phyloP scores from a whole-genome alignment of 2,329 filamentous ascomycete genomes.

The Clarireedia monteithiana region DNA sequence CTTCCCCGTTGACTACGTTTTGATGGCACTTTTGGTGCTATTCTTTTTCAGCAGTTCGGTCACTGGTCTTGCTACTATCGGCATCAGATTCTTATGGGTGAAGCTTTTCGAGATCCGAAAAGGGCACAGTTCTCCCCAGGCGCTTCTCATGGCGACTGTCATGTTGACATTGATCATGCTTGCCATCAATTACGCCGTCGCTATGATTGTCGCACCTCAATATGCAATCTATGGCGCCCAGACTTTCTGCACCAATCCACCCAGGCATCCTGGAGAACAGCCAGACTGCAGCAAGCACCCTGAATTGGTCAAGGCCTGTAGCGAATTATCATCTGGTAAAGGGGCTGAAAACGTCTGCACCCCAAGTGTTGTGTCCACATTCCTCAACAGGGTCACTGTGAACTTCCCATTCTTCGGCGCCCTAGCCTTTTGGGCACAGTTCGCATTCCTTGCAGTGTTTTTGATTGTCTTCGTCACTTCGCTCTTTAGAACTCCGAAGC shows the following conservation, averaged over 20 bases:
- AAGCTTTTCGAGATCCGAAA: conserved; percentile 85
- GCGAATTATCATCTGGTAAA: conserved; percentile 63
- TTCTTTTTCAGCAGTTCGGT: conserved; percentile 87
- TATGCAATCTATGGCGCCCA: conserved; percentile 93
- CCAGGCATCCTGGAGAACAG: conserved; percentile 52
- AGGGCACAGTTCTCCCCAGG: conserved; percentile 84
- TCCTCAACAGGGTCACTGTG: conserved; percentile 84
- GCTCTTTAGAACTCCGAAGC: conserved; percentile 69
- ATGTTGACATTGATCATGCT: conserved; percentile 84
- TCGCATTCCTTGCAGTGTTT: conserved; percentile 80
- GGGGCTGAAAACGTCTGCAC: conserved; percentile 79
- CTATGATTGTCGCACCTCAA: conserved; percentile 91
- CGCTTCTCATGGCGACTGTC: conserved; percentile 81
- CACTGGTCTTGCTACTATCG: conserved; percentile 75
- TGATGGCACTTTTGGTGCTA: conserved; percentile 78
- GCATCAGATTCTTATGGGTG: conserved; percentile 95
- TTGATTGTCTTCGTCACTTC: conserved; percentile 72
- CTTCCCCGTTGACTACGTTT: conserved; percentile 86
- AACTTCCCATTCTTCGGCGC: conserved; percentile 94
- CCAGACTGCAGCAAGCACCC: conserved; percentile 68
- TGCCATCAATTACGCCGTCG: conserved; percentile 85
- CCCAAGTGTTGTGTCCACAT: conserved; percentile 82
- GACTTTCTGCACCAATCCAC: conserved; percentile 76
- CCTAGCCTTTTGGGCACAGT: conserved; percentile 94
- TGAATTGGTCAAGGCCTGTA: conserved; percentile 72